phyloP scores from a whole-genome alignment of 192 early-diverging fungal species.

The Mortierella antarctica region DNA sequence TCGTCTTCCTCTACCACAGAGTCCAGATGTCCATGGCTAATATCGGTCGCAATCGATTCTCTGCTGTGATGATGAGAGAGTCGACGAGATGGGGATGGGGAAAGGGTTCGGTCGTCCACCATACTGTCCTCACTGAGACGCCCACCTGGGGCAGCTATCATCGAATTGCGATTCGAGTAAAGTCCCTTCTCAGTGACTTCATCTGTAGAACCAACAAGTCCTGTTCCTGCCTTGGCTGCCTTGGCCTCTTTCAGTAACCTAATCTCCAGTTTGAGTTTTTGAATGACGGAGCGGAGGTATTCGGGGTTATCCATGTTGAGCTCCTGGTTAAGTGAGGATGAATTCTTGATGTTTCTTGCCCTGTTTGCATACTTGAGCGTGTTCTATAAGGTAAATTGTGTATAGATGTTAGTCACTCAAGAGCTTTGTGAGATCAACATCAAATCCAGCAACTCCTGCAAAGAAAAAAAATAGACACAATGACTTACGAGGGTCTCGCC shows the following conservation, averaged over 20 bases:
- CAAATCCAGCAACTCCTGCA: background rate
- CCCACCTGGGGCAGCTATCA: conserved; percentile 12
- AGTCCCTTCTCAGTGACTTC: background rate
- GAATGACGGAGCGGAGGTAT: conserved; percentile 70
- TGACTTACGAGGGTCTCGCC: conserved; percentile 79
- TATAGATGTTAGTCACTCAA: background rate
- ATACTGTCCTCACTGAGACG: background rate
- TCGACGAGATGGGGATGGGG: conserved; percentile 31
- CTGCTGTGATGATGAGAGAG: conserved; percentile 37
- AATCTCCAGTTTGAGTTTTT: conserved; percentile 70
- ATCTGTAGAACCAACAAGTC: background rate
- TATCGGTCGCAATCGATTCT: conserved; percentile 36
- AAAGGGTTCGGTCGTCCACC: conserved; percentile 14
- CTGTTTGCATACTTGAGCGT: conserved; percentile 97
- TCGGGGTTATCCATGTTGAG: conserved; percentile 74
- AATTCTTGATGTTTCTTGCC: conserved; percentile 96
- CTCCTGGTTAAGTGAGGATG: conserved; percentile 83
- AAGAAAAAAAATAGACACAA: background rate
- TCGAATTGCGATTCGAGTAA: conserved; percentile 31
- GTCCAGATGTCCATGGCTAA: conserved; percentile 34
- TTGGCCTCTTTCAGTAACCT: conserved; percentile 47
- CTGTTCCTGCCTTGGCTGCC: conserved; percentile 10
- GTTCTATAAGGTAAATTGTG: conserved; percentile 57
- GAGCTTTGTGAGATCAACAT: background rate
- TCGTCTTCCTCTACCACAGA: conserved; percentile 42